A percentile compares a stretch with the other conserved stretches of the same genome.
Conservation (phyloP, 176 grass and related monocot genomes). For the Rhynchospora pubera region DNA sequence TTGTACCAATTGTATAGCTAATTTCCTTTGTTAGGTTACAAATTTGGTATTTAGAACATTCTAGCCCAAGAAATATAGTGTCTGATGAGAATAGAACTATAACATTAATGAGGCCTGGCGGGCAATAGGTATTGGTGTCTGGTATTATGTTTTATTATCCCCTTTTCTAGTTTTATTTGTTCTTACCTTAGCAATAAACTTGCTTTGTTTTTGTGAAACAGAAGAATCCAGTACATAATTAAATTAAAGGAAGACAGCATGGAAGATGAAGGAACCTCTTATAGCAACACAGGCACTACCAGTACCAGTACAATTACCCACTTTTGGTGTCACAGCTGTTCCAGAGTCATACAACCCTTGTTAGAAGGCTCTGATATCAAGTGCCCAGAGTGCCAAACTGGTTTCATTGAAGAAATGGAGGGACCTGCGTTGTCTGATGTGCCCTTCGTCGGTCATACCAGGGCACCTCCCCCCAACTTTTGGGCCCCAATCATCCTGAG, state of each 20-base stretch:
- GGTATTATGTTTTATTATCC: neutral
- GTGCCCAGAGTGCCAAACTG: constrained; percentile 73
- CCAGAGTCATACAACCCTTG: constrained; percentile 46
- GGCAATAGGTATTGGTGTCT: neutral
- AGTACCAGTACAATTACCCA: constrained; percentile 7
- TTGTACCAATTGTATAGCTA: neutral
- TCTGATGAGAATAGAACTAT: neutral
- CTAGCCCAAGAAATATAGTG: neutral
- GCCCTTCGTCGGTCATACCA: neutral
- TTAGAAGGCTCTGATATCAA: constrained; percentile 43
- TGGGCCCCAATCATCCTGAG: constrained; percentile 58
- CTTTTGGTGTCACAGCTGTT: constrained; percentile 83
- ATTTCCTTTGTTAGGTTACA: neutral
- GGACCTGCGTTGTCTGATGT: neutral
- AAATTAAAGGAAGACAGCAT: constrained; percentile 12
- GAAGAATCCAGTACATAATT: neutral
- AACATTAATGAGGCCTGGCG: neutral
- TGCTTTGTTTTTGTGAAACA: neutral
- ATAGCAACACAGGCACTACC: constrained; percentile 15
- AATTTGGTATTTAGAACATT: neutral
- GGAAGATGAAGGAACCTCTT: constrained; percentile 29
- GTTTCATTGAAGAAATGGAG: constrained; percentile 79
- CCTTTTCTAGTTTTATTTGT: neutral
- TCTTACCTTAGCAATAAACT: neutral
- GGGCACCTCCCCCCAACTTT: constrained; percentile 14